Percentiles rank a stretch among this genome's conserved stretches.
phyloP scores from a whole-genome alignment of 148 eudicot species.

The Chenopodium quinoa region DNA sequence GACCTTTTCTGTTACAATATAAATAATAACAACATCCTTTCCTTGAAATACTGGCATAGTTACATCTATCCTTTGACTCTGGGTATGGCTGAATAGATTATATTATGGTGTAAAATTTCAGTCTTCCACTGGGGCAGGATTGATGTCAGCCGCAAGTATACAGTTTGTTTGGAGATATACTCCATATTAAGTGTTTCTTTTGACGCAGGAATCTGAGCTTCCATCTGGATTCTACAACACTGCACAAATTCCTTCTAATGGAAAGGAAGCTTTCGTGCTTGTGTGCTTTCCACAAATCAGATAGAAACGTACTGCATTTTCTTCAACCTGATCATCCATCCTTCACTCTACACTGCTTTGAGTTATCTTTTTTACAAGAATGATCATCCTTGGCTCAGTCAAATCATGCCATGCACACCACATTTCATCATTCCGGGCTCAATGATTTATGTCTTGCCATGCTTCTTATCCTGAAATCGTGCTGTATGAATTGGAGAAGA shows the following conservation, averaged over 20 bases:
- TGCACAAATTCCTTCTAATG: conserved; percentile 53
- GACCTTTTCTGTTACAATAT: not conserved
- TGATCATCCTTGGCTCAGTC: conserved; percentile 57
- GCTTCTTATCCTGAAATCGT: conserved; percentile 62
- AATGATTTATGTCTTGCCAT: conserved; percentile 59
- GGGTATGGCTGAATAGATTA: conserved; percentile 6
- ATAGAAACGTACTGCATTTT: conserved; percentile 57
- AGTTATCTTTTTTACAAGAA: conserved; percentile 55
- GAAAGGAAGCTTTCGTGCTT: conserved; percentile 58
- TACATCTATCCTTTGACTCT: not conserved
- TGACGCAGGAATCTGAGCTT: conserved; percentile 96
- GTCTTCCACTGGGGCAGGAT: conserved; percentile 16
- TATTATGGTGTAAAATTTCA: conserved; percentile 3
- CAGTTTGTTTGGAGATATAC: conserved; percentile 42
- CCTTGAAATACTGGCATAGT: not conserved
- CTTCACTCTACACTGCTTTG: conserved; percentile 52
- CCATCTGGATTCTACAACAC: conserved; percentile 69
- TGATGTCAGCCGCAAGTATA: conserved; percentile 18
- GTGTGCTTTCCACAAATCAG: conserved; percentile 58
- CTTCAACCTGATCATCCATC: conserved; percentile 49
- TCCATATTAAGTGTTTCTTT: conserved; percentile 78
- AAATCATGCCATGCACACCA: conserved; percentile 44
- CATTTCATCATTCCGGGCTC: conserved; percentile 45
- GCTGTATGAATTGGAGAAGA: conserved; percentile 77
- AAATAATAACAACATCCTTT: not conserved